Evolutionary conservation across 345 rosid species (phyloP).

Genomic region (Sisymbrium irio): DNA sequence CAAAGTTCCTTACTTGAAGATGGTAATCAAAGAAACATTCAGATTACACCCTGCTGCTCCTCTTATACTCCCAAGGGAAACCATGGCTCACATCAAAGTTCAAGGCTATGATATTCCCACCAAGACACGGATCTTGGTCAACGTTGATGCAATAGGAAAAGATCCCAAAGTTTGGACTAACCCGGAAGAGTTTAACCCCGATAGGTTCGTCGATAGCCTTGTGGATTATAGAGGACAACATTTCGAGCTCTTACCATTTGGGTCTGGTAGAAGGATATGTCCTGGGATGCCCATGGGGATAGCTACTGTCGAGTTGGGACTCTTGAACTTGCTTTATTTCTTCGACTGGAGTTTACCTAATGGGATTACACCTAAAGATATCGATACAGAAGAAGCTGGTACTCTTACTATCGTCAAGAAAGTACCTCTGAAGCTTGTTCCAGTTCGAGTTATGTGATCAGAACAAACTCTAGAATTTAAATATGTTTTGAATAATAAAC

Average conservation of each 20-base stretch:
- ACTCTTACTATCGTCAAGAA: constrained; percentile 32
- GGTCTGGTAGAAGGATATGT: constrained; percentile 53
- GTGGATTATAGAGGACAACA: constrained; percentile 53
- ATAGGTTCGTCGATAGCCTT: constrained; percentile 40
- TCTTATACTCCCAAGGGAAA: constrained; percentile 52
- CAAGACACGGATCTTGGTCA: constrained; percentile 40
- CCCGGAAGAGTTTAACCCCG: constrained; percentile 44
- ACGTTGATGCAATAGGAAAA: constrained; percentile 47
- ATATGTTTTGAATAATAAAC: not conserved
- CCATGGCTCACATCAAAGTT: constrained; percentile 43
- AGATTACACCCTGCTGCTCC: constrained; percentile 59
- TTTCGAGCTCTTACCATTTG: constrained; percentile 54
- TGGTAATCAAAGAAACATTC: constrained; percentile 52
- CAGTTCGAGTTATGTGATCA: constrained; percentile 23
- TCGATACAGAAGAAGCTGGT: constrained; percentile 40
- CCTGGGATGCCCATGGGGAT: constrained; percentile 45
- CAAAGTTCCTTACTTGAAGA: constrained; percentile 42
- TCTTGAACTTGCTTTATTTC: constrained; percentile 52
- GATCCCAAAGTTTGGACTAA: constrained; percentile 44
- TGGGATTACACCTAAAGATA: constrained; percentile 36
- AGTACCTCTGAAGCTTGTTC: constrained; percentile 25
- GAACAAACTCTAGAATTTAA: not conserved
- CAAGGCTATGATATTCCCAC: constrained; percentile 47
- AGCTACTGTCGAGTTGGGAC: constrained; percentile 45
- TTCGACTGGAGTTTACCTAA: constrained; percentile 52